Conservation (phyloP, 805 yeast genomes). For the Saturnispora serradocipensis region DNA sequence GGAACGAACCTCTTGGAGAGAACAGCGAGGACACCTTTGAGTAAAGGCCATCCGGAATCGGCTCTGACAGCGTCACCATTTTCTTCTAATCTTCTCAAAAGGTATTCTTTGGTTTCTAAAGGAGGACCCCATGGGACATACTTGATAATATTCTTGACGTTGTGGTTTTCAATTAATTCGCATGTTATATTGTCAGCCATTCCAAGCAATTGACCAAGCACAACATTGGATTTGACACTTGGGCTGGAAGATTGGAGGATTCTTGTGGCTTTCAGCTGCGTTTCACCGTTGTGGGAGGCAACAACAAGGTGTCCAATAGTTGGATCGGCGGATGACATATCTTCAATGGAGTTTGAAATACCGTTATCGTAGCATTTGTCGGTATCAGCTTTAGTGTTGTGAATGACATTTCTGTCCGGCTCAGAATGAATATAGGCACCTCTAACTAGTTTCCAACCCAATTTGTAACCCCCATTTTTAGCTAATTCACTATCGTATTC, state of each 20-base stretch:
- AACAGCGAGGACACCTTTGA: conserved; percentile 42
- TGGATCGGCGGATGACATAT: conserved; percentile 36
- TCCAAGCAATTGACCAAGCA: conserved; percentile 84
- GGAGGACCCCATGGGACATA: conserved; percentile 99
- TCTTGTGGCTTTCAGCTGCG: conserved; percentile 65
- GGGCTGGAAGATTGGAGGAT: conserved; percentile 28
- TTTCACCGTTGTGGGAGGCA: conserved; percentile 80
- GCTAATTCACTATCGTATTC: conserved; percentile 60
- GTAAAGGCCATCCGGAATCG: conserved; percentile 71
- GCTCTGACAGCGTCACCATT: conserved; percentile 90
- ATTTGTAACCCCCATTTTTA: conserved; percentile 46
- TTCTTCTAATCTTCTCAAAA: conserved; percentile 85
- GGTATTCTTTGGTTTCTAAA: conserved; percentile 81
- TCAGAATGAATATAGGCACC: conserved; percentile 95
- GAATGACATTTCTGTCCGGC: conserved; percentile 63
- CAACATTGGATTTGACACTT: conserved; percentile 49
- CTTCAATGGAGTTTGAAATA: conserved; percentile 49
- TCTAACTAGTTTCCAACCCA: conserved; percentile 85
- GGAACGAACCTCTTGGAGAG: conserved; percentile 23
- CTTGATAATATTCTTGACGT: conserved; percentile 71
- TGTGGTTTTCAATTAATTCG: conserved; percentile 56
- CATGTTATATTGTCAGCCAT: conserved; percentile 89
- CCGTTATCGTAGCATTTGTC: conserved; percentile 70
- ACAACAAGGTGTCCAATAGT: conserved; percentile 73
- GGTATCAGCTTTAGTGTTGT: conserved; percentile 68